These are phyloP conservation scores for Annona squamosa DNA, from an alignment of 164 flowering plant species.

Conservation along the genomic window DNA sequence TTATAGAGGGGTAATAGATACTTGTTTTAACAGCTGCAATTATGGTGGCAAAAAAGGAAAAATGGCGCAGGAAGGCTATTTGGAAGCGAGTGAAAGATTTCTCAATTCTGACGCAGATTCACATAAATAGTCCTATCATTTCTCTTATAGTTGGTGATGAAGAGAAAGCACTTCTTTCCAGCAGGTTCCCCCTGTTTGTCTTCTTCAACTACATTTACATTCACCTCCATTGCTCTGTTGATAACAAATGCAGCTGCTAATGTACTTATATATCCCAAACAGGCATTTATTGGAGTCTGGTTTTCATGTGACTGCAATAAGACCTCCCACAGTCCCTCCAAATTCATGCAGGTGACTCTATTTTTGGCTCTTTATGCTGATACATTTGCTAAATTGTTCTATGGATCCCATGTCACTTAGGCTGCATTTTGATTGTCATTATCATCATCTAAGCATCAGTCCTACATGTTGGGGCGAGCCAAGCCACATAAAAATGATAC, in stretches of 20 bases:
- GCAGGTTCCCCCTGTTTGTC: slow-evolving; percentile 42
- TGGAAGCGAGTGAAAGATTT: slow-evolving; percentile 77
- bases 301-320: slow-evolving; percentile 84
- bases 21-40: slow-evolving; percentile 60
- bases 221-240: not conserved
- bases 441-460: not conserved
- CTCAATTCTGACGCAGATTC: slow-evolving; percentile 51
- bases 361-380: not conserved
- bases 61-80: slow-evolving; percentile 71
- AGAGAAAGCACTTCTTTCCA: slow-evolving; percentile 74
- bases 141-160: slow-evolving; percentile 77
- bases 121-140: slow-evolving; percentile 75
- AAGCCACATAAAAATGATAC: too few species aligned
- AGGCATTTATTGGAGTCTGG: slow-evolving; percentile 70
- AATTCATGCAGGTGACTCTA: slow-evolving; percentile 77
- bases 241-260: slow-evolving; percentile 4
- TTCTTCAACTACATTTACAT: slow-evolving; percentile 11
- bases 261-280: slow-evolving; percentile 15
- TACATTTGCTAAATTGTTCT: not conserved
- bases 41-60: slow-evolving; percentile 67
- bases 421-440: not conserved
- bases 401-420: not conserved
- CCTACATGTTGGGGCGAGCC: too few species aligned
- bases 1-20: not conserved
- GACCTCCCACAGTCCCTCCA: slow-evolving; percentile 93